These are phyloP conservation scores for Ophiostoma novo-ulmi DNA, from an alignment of 2,329 filamentous ascomycete genomes.

Conservation along the genomic window DNA sequence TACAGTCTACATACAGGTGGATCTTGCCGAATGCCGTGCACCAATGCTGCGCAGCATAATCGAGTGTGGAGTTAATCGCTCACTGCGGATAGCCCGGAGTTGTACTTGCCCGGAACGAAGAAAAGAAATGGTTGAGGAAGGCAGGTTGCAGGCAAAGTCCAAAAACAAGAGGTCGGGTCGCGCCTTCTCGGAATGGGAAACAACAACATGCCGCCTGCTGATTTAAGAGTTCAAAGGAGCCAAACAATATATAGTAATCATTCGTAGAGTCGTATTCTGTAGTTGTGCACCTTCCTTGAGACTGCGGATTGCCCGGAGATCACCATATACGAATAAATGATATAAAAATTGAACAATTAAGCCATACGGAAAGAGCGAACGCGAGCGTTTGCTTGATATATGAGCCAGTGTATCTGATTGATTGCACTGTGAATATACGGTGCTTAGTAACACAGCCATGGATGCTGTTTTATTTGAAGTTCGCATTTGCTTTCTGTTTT, in stretches of 20 bases:
- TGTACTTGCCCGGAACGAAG: not conserved
- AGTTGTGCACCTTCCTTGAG: not conserved
- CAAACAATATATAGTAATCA: too few relatives aligned
- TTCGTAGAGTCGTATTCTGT: too few relatives aligned
- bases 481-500: not conserved
- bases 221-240: not conserved
- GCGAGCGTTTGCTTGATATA: not conserved
- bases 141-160: not conserved
- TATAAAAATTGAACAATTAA: not conserved
- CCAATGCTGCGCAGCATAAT: not conserved
- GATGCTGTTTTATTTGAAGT: not conserved
- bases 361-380: not conserved
- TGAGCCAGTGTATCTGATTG: not conserved
- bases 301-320: constrained; percentile 10
- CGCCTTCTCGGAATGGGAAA: constrained; percentile 9
- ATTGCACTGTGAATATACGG: not conserved
- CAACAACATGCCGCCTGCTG: not conserved
- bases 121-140: not conserved
- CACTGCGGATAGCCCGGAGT: constrained; percentile 14
- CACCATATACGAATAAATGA: not conserved
- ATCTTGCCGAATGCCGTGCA: not conserved
- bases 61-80: constrained; percentile 15
- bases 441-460: not conserved
- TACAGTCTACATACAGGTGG: not conserved
- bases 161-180: not conserved